A percentile compares a stretch with the other conserved stretches of the same genome.
Conservation (phyloP, 139 green algal species). For the Chlamydomonas incerta region DNA sequence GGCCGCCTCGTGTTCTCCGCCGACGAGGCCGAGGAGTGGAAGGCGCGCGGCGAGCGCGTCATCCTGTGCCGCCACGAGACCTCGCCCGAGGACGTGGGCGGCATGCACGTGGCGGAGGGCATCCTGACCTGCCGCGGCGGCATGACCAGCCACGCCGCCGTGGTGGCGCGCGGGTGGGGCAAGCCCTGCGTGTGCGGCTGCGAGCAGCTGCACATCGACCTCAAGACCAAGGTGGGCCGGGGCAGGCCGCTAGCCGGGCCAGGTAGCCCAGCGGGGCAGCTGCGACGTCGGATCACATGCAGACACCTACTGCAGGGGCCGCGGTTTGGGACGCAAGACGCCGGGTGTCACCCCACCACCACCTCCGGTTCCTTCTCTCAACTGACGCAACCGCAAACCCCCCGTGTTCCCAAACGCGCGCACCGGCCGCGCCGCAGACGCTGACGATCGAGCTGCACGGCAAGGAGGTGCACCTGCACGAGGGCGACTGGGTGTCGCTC, state of each 20-base stretch:
- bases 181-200: constrained; percentile 93
- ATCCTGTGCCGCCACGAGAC: constrained; percentile 83
- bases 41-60: constrained; percentile 56
- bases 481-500: constrained; percentile 83
- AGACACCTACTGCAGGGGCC: no score
- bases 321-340: no score
- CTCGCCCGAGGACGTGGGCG: constrained; percentile 87
- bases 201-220: constrained; percentile 77
- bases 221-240: constrained; percentile 53
- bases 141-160: constrained; percentile 92
- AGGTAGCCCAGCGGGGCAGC: no score
- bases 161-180: constrained; percentile 92
- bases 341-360: no score
- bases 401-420: background rate
- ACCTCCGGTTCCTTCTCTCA: no score
- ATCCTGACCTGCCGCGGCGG: constrained; percentile 89
- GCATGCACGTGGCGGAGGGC: constrained; percentile 89
- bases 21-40: constrained; percentile 76
- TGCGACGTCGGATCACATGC: no score
- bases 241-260: no score
- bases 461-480: constrained; percentile 54
- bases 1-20: constrained; percentile 88
- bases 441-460: background rate
- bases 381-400: no score
- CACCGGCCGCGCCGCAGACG: background rate